phyloP scores from a whole-genome alignment of 2,329 filamentous ascomycete genomes.

The Sporothrix brunneoviolacea region DNA sequence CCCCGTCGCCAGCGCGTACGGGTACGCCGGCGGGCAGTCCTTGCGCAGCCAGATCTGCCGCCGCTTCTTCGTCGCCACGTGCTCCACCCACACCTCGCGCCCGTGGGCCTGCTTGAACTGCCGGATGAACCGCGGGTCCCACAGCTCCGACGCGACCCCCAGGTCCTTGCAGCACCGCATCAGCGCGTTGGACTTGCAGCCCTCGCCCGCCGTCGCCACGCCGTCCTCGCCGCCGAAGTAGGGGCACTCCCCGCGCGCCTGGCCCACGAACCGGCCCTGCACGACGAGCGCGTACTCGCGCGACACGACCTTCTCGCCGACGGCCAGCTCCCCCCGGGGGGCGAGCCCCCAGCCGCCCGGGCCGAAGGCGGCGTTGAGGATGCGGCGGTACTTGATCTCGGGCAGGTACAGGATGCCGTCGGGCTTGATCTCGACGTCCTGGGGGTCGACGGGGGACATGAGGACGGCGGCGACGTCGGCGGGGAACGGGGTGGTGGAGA shows the following conservation, averaged over 20 bases:
- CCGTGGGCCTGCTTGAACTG: constrained; percentile 69
- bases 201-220: constrained; percentile 90
- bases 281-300: constrained; percentile 90
- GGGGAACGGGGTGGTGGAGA: constrained; percentile 64
- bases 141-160: constrained; percentile 88
- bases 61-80: constrained; percentile 78
- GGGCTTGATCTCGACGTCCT: constrained; percentile 93
- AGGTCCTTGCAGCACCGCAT: constrained; percentile 99
- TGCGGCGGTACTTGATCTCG: constrained; percentile 94
- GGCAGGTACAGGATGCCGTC: constrained; percentile 95
- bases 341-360: constrained; percentile 94
- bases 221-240: constrained; percentile 83
- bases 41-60: constrained; percentile 82
- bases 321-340: constrained; percentile 75
- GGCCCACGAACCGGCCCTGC: constrained; percentile 83
- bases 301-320: constrained; percentile 74
- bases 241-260: constrained; percentile 88
- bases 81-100: constrained; percentile 84
- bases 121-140: constrained; percentile 89
- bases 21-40: constrained; percentile 65
- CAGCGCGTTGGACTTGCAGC: constrained; percentile 94
- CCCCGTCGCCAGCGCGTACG: constrained; percentile 34
- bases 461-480: constrained; percentile 63
- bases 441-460: constrained; percentile 56
- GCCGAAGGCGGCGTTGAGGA: constrained; percentile 85